A percentile compares a stretch with the other conserved stretches of the same genome.
phyloP scores from a whole-genome alignment of 1,284 basidiomycete species.

The Tylopilus orsonianus region DNA sequence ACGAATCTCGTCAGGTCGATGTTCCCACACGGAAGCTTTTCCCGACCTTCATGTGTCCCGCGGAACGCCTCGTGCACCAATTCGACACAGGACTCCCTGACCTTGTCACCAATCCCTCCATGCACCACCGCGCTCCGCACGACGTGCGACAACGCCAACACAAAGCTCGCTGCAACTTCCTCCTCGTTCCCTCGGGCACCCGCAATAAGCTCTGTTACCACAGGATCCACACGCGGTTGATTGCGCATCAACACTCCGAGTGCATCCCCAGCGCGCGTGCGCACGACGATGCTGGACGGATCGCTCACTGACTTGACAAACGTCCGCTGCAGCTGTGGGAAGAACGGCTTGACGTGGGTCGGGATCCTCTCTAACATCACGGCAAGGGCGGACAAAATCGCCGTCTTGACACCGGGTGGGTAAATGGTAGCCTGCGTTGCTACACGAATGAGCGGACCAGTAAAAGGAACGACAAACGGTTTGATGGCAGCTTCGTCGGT shows the following conservation, averaged over 20 bases:
- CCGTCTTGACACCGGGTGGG: constrained; percentile 89
- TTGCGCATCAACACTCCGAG: constrained; percentile 92
- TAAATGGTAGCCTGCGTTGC: constrained; percentile 86
- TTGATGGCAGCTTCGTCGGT: constrained; percentile 91
- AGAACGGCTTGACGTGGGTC: constrained; percentile 93
- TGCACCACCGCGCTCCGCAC: constrained; percentile 72
- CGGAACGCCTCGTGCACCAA: constrained; percentile 81
- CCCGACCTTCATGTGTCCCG: constrained; percentile 66
- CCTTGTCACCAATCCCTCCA: constrained; percentile 65
- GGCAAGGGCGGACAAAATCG: constrained; percentile 80
- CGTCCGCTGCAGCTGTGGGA: constrained; percentile 95
- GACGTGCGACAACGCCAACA: constrained; percentile 78
- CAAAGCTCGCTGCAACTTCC: constrained; percentile 72
- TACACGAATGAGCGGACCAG: constrained; percentile 93
- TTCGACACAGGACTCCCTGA: constrained; percentile 70
- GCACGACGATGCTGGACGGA: constrained; percentile 75
- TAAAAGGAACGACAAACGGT: constrained; percentile 94
- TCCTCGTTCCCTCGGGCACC: constrained; percentile 71
- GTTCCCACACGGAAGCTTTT: constrained; percentile 4
- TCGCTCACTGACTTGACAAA: constrained; percentile 95
- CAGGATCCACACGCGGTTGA: constrained; percentile 83
- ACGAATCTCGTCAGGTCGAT: background rate
- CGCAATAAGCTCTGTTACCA: constrained; percentile 84
- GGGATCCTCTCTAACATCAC: constrained; percentile 86
- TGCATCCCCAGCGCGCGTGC: constrained; percentile 80